Evolutionary conservation across 2,329 filamentous ascomycete species (phyloP).

Genomic region (Alternaria atra): DNA sequence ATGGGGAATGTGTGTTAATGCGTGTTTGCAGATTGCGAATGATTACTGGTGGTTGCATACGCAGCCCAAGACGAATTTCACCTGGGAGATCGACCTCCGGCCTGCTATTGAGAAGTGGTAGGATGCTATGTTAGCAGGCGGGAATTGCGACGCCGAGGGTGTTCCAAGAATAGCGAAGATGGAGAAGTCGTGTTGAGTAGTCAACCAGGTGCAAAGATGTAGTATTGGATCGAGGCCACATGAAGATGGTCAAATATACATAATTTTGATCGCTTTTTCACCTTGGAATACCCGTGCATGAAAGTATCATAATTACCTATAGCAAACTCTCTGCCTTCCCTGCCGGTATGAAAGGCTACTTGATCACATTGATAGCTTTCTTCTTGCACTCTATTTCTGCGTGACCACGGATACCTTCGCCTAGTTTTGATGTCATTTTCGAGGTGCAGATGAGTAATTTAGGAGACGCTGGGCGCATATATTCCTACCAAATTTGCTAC

Average conservation of each 20-base stretch:
- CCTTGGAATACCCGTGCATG: no score
- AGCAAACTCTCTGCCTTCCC: no score
- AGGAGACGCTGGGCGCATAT: not conserved
- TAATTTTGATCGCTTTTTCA: no score
- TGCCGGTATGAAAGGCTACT: not conserved
- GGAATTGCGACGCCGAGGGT: not conserved
- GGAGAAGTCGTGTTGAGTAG: not conserved
- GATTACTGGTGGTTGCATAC: slow-evolving; percentile 85
- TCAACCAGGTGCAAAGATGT: not conserved
- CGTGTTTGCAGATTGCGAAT: slow-evolving; percentile 74
- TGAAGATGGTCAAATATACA: not conserved
- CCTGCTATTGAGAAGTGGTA: slow-evolving; percentile 88
- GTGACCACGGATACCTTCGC: not conserved
- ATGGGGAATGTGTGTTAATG: slow-evolving; percentile 3
- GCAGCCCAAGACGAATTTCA: slow-evolving; percentile 80
- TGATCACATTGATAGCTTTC: not conserved
- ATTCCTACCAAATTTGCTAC: not conserved
- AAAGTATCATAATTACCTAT: no score
- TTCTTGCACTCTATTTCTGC: not conserved
- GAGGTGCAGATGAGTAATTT: not conserved
- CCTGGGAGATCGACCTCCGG: slow-evolving; percentile 81
- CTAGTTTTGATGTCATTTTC: not conserved
- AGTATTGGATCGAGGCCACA: no score
- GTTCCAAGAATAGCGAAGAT: not conserved
- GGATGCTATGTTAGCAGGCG: not conserved